phyloP scores from a whole-genome alignment of 2,329 filamentous ascomycete genomes.

The Colletotrichum zoysiae region DNA sequence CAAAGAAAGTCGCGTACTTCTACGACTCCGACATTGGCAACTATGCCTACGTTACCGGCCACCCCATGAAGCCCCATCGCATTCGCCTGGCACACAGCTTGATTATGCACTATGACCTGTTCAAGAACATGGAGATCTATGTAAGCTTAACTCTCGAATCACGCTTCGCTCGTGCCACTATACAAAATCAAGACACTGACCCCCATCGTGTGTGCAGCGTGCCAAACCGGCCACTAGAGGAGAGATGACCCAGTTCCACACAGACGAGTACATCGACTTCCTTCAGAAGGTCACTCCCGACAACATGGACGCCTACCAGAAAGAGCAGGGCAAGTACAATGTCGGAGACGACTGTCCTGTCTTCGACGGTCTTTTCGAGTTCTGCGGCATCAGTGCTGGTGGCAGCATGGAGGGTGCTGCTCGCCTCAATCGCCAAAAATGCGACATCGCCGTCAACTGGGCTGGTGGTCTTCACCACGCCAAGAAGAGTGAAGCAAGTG shows the following conservation, averaged over 20 bases:
- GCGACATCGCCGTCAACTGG: slow-evolving; percentile 98
- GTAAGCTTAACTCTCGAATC: slow-evolving; percentile 67
- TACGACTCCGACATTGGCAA: slow-evolving; percentile 99
- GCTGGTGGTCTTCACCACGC: slow-evolving; percentile 96
- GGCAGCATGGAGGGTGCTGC: slow-evolving; percentile 94
- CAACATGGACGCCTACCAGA: slow-evolving; percentile 94
- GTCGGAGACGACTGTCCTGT: slow-evolving; percentile 97
- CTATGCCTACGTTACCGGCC: slow-evolving; percentile 95
- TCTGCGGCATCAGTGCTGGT: slow-evolving; percentile 93
- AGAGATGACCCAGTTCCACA: slow-evolving; percentile 95
- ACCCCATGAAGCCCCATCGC: slow-evolving; percentile 99
- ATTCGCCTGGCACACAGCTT: slow-evolving; percentile 95
- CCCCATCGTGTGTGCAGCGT: slow-evolving; percentile 63
- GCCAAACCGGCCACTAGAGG: slow-evolving; percentile 89
- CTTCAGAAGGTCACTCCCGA: slow-evolving; percentile 95
- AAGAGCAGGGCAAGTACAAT: slow-evolving; percentile 94
- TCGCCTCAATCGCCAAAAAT: slow-evolving; percentile 89
- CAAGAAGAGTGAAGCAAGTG: slow-evolving; percentile 95
- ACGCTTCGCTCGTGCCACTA: slow-evolving; percentile 42
- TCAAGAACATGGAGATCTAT: slow-evolving; percentile 97
- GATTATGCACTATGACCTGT: slow-evolving; percentile 95
- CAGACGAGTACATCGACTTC: slow-evolving; percentile 95
- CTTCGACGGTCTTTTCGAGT: slow-evolving; percentile 97
- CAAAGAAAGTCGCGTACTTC: slow-evolving; percentile 95
- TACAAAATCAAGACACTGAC: slow-evolving; percentile 25